Base-by-base conservation (phyloP, 352 stramenopile genomes). In the Globisporangium canariense region DNA sequence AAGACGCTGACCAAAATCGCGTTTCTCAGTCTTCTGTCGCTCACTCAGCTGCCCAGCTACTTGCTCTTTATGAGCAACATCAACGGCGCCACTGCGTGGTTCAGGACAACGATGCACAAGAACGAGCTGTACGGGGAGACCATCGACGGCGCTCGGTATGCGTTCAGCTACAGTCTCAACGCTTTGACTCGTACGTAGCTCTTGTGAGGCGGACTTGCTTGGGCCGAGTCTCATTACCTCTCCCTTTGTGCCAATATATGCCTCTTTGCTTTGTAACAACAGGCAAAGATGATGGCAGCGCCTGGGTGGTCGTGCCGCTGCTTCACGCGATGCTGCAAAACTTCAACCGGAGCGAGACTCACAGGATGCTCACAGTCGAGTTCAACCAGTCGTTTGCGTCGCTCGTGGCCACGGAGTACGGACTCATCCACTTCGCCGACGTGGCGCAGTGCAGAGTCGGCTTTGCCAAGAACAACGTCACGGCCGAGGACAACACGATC, bases 31-130 rank as follows among this genome's bases (percentile, higher is more conserved):
- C 8, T 79, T 0, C 49, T 79, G 3, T 52, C 66, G 0, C 18
- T 25, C 10, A 73, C 72, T 2, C 60, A 68, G 25, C 54, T 64
- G 16, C 63, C 69, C 4, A 67, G 59, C 36, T 74, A 76, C 55
- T 56, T 75, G 22, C 32, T 76, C 0, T 79, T 70, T 56, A 79
- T 79, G 72, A 64, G 69, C 50, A 76, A 79, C 43, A 47, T 68
- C 16, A 73, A 76, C 49, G 69, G 72, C 1, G 69, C 69, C 3
- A 30, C 45, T 4, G 49, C 65, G n/a, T 79, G 72, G 72, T 79
- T 76, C 30, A n/a, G 60, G 2, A 69, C 56, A 7, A 64, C 30
- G 32, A 68, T 71, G 36, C 64, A 60, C 50, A 56, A 41, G 3
- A 60, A 45, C 30, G 45, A 68, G 28, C 40, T 79, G 34, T 60